Evolutionary conservation across 768 basidiomycete genomes (phyloP), one percentile per base, ranked within the genome.

Genomic region (Coprinopsis sp.): DNA sequence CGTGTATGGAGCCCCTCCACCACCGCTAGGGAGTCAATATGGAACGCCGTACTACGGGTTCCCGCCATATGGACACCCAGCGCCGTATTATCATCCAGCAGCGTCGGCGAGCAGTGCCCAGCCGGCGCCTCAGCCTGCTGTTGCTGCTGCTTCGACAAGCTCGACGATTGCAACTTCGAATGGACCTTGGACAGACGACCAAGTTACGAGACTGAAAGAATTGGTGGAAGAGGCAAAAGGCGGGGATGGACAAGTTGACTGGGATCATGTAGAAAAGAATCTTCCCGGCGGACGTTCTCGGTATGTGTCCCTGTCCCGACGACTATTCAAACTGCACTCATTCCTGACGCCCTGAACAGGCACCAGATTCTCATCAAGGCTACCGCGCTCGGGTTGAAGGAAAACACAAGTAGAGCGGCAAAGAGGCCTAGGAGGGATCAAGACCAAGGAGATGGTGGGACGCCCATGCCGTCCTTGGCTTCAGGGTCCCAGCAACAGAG

Each of bases 351-450:
- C 33, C 6, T 41, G 7, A 49, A 33, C 47, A 91, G 88, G 58
- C 87, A 89, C 55, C 88, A 91, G 60, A 89, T 91, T 46, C 67
- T 90, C 27, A 78, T 89, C 50, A 90, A 88, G 63, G 89, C 87
- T 2, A 91, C 84, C 1, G 68, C 74, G n/a, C 62, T 91, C 14
- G 84, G 85, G 8, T 68, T 91, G 38, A 90, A 90, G 62, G 84
- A 85, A 54, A 87, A 83, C 52, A 79, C 85, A 4, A 65, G 69
- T 16, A 61, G 83, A 33, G 81, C 76, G 5, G 69, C 71, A 24
- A 87, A 87, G 56, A 76, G 85, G 34, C 72, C 60, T 30, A 53
- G 66, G 46, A 61, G 65, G 44, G 57, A 62, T 14, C 65, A 69
- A 22, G 52, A 47, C 12, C 34, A 53, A n/a, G 42, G 53, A 7